Percentiles rank a stretch among this genome's conserved stretches.
These are phyloP conservation scores for Eucalyptus shirleyi DNA, from an alignment of 345 rosid species.

Conservation along the genomic window DNA sequence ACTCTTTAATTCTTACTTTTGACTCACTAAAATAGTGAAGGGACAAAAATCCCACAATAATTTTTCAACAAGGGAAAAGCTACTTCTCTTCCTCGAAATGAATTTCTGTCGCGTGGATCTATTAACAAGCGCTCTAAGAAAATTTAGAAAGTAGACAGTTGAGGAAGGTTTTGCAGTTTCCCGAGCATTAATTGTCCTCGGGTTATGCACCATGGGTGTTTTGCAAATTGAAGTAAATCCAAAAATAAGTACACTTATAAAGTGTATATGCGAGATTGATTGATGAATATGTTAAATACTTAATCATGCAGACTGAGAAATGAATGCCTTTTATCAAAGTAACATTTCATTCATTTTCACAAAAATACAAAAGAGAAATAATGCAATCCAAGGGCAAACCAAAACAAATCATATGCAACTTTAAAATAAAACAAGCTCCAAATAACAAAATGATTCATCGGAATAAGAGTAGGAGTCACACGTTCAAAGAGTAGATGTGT, in stretches of 20 bases:
- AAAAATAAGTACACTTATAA: too few relatives aligned
- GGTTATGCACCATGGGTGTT: neutral
- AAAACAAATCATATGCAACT: too few relatives aligned
- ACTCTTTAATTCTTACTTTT: too few relatives aligned
- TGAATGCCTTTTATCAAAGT: rapidly evolving
- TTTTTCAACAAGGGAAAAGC: neutral
- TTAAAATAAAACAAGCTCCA: too few relatives aligned
- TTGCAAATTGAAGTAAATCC: neutral
- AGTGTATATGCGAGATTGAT: neutral
- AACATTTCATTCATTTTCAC: too few relatives aligned
- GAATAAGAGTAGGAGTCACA: too few relatives aligned
- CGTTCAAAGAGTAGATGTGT: rapidly evolving
- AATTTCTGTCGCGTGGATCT: neutral
- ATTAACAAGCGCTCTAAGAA: neutral
- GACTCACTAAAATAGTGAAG: rapidly evolving
- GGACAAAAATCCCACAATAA: neutral
- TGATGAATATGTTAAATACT: neutral
- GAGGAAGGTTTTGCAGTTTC: too few relatives aligned
- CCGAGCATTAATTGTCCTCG: too few relatives aligned
- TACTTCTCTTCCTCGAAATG: neutral
- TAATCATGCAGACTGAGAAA: neutral
- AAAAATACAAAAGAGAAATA: too few relatives aligned
- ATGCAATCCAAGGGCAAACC: too few relatives aligned
- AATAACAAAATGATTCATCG: too few relatives aligned
- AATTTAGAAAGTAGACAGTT: neutral